Base-by-base conservation (phyloP, 2,329 filamentous ascomycete species). In the Diaporthe sp. region DNA sequence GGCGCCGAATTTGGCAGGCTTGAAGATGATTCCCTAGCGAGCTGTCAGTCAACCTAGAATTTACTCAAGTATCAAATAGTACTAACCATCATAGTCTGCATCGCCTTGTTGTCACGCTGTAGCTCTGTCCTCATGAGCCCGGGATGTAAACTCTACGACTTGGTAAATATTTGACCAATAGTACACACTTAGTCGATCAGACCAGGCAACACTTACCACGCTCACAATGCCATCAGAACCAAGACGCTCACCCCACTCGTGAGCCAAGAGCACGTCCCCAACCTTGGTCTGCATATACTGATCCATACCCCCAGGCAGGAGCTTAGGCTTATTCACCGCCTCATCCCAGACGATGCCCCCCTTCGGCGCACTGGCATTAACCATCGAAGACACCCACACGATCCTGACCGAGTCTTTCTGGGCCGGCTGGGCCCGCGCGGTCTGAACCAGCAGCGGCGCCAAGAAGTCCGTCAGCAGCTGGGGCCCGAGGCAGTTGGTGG, bases 1-100 rank as follows among this genome's bases (percentile, higher is more conserved):
- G 0, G 87, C 87, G 0, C 87, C 88, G 30, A 83, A 80, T 19
- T 83, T 73, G 0, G 79, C 30, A 1, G 70, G 70, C 25, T 72
- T 64, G 38, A 72, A 52, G 9, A 72, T 52, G 38, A 74, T 71
- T 4, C 71, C 71, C 71, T 73, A 6, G n/a, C 17, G 8, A n/a
- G 9, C 1, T 2, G 13, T 66, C 8, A 66, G 33, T 67, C 19
- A 0, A 5, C 28, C 9, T 68, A 19, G 10, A 25, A 4, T 6
- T 3, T 40, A 19, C 2, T 3, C 28, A 15, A 28, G 25, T 0
- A 2, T 25, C 15, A 8, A 0, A 12, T 3, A 6, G 5, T 42
- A 71, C 68, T 42, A 2, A 60, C 68, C 68, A 71, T 71, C 25
- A 60, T n/a, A 1, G 68, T 71, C 52, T 60, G 68, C 68, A 71